phyloP scores from a whole-genome alignment of 2,329 filamentous ascomycete genomes.

The Mollisiaceae sp. region DNA sequence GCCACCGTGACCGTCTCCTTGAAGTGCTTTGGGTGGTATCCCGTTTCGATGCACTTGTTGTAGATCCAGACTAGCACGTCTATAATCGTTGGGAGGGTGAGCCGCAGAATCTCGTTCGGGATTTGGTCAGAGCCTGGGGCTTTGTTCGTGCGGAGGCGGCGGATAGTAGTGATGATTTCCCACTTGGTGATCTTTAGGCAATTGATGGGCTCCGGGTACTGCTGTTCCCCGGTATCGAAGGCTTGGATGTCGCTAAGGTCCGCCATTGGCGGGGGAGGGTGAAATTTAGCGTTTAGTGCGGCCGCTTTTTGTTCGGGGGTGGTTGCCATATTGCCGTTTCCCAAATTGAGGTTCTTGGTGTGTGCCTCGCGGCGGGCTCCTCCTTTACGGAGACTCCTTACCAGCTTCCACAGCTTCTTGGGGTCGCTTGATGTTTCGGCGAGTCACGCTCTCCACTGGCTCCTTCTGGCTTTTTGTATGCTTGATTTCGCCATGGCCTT shows the following conservation, averaged over 20 bases:
- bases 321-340: too few species aligned
- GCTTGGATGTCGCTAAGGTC: background rate
- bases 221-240: too few species aligned
- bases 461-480: too few species aligned
- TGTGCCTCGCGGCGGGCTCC: too few species aligned
- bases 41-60: background rate
- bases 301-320: too few species aligned
- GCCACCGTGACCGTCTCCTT: background rate
- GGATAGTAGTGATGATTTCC: background rate
- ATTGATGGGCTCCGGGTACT: background rate
- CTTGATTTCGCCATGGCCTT: too few species aligned
- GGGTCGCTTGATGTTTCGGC: too few species aligned
- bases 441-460: too few species aligned
- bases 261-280: background rate
- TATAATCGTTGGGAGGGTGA: background rate
- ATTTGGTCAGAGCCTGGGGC: background rate
- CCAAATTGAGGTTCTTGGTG: too few species aligned
- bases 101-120: background rate
- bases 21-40: background rate
- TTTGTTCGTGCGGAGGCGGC: background rate
- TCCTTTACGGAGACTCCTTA: too few species aligned
- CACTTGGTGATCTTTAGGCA: background rate
- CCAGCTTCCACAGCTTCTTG: too few species aligned
- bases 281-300: background rate
- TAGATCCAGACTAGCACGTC: background rate